Base-by-base conservation (phyloP, 441 rosid species). In the Rhodomyrtus psidioides region DNA sequence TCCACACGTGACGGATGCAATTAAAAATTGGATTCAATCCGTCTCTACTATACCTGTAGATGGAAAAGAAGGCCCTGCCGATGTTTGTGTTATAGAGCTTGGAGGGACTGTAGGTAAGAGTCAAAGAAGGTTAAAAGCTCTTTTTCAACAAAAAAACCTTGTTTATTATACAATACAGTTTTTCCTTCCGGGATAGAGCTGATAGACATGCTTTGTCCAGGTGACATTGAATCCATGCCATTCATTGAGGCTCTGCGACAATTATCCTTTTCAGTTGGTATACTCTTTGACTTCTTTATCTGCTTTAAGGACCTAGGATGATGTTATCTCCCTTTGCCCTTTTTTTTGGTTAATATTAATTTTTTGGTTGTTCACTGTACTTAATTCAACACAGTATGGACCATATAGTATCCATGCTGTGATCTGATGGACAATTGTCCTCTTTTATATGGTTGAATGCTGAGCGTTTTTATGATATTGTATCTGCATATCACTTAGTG, bases 191-290 rank as follows among this genome's bases (percentile, higher is more conserved):
- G 39, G 83, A 59, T 86, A 21, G 26, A 30, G 74, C 79, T 86
- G 84, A 79, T 55, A 81, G 39, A 55, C 9, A 15, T 30, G 84
- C 90, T 53, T 87, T 44, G 70, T 79, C 74, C 39, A 91, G 93
- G 94, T 84, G 94, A 93, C 89, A 89, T 90, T 55, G 94, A 94
- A 86, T 94, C 97, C 26, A 94, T 94, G 97, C 97, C 97, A 84
- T 94, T 94, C 90, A 92, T 94, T 7, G 97, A 94, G 92, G 97
- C 97, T 55, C 89, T 94, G 90, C 91, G 97, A 62, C 97, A 93
- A 65, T 89, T 94, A 87, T 94, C 94, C 42, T 94, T 93, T 92
- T 92, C 95, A 27, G 95, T 94, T 89, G 97, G 97, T 94, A 89
- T 93, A 91, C 79, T 51, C 89, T 59, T 84, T 81, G 75, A 84